These are phyloP conservation scores for Artemisia annua DNA, from an alignment of 129 eudicot species.

Conservation along the genomic window DNA sequence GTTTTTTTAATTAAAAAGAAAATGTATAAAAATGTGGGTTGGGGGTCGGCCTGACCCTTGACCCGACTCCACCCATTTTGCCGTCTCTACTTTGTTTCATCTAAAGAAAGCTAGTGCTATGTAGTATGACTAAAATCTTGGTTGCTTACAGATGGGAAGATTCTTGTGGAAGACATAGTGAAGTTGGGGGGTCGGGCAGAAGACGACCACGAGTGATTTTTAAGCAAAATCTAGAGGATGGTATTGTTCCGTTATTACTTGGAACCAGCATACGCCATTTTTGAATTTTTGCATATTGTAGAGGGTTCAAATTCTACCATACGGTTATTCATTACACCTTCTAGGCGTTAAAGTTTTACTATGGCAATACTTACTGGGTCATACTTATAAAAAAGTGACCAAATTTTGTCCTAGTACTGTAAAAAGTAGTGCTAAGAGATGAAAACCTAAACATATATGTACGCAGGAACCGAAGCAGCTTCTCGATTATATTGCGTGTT, in stretches of 20 bases:
- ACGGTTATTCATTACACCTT: slow-evolving; percentile 15
- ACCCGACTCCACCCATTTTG: slow-evolving; percentile 1
- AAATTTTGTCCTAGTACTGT: slow-evolving; percentile 36
- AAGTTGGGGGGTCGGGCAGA: slow-evolving; percentile 66
- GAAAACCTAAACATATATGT: slow-evolving; percentile 21
- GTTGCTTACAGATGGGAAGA: slow-evolving; percentile 84
- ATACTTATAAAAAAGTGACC: not conserved
- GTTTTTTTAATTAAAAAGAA: too few species aligned
- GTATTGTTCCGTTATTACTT: slow-evolving; percentile 15
- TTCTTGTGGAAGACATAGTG: slow-evolving; percentile 94
- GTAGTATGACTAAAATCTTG: not conserved
- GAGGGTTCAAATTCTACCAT: slow-evolving; percentile 18
- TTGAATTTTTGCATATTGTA: slow-evolving; percentile 22
- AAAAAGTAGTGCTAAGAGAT: slow-evolving; percentile 33
- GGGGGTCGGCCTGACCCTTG: not conserved
- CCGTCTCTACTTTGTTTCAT: not conserved
- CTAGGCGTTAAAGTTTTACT: slow-evolving; percentile 26
- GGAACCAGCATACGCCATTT: slow-evolving; percentile 12
- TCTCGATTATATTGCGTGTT: not conserved
- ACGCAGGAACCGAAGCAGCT: slow-evolving; percentile 12
- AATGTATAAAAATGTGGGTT: too few species aligned
- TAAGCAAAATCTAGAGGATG: slow-evolving; percentile 23
- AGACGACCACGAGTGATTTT: slow-evolving; percentile 38
- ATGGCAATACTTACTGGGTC: slow-evolving; percentile 27
- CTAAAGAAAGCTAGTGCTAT: not conserved